Conservation (phyloP, 352 stramenopile species). For the Globisporangium emineosum region DNA sequence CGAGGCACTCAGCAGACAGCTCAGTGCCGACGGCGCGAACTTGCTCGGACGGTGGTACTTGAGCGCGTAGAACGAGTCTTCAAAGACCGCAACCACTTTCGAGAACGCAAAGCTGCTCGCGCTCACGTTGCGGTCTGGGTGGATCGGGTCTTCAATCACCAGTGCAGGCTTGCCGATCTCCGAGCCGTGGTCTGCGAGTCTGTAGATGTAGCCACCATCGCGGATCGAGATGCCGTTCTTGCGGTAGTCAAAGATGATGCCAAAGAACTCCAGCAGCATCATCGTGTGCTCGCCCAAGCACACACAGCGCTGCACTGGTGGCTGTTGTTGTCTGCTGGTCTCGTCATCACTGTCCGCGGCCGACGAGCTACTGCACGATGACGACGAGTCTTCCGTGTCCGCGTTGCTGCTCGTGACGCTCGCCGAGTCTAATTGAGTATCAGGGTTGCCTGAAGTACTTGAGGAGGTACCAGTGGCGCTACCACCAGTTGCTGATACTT, state of each 20-base stretch:
- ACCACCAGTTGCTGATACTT: conserved; percentile 7
- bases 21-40: conserved; percentile 74
- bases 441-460: conserved; percentile 1
- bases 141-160: conserved; percentile 89
- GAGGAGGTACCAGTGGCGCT: conserved; percentile 1
- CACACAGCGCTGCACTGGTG: conserved; percentile 14
- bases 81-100: conserved; percentile 81
- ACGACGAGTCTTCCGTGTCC: conserved; percentile 76
- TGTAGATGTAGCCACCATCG: conserved; percentile 84
- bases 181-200: conserved; percentile 50
- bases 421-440: conserved; percentile 40
- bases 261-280: conserved; percentile 84
- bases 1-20: conserved; percentile 69
- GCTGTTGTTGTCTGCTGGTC: conserved; percentile 13
- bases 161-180: conserved; percentile 62
- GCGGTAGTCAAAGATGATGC: conserved; percentile 82
- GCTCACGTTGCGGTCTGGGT: conserved; percentile 83
- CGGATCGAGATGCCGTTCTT: conserved; percentile 83
- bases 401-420: conserved; percentile 79
- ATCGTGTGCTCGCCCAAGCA: conserved; percentile 73
- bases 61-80: conserved; percentile 83
- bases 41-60: conserved; percentile 79
- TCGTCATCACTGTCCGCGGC: conserved; percentile 58
- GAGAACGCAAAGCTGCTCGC: conserved; percentile 85
- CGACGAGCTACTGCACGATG: conserved; percentile 44